Conservation (phyloP, 176 grass and related monocot genomes). For the Thinopyrum elongatum region DNA sequence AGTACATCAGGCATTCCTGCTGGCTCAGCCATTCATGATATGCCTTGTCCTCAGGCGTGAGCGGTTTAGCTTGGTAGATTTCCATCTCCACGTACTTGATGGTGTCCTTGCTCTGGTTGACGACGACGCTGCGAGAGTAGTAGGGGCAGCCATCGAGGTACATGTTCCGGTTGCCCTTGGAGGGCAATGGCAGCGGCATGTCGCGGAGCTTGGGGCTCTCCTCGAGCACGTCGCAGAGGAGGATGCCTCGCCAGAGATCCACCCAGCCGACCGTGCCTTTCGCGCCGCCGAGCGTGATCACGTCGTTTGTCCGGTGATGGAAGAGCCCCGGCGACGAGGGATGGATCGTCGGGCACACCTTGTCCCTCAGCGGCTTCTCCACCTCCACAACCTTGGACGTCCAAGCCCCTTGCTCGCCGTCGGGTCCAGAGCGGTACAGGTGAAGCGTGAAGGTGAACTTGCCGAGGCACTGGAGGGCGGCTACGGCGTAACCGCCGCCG, state of each 20-base stretch:
- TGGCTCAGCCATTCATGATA: background rate
- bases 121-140: background rate
- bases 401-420: background rate
- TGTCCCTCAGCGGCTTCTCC: background rate
- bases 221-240: too few species aligned
- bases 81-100: conserved; percentile 17
- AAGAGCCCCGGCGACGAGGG: background rate
- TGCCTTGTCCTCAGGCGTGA: background rate
- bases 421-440: background rate
- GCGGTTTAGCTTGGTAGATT: background rate
- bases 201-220: too few species aligned
- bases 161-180: background rate
- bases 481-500: background rate
- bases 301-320: background rate
- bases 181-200: background rate
- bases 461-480: background rate
- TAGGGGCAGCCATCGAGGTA: background rate
- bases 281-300: background rate
- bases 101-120: background rate
- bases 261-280: background rate
- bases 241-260: too few species aligned
- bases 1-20: background rate
- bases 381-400: background rate
- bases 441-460: background rate
- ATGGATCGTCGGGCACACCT: background rate